Conservation (phyloP, 2,329 filamentous ascomycete species). For the Aureobasidium sp. region DNA sequence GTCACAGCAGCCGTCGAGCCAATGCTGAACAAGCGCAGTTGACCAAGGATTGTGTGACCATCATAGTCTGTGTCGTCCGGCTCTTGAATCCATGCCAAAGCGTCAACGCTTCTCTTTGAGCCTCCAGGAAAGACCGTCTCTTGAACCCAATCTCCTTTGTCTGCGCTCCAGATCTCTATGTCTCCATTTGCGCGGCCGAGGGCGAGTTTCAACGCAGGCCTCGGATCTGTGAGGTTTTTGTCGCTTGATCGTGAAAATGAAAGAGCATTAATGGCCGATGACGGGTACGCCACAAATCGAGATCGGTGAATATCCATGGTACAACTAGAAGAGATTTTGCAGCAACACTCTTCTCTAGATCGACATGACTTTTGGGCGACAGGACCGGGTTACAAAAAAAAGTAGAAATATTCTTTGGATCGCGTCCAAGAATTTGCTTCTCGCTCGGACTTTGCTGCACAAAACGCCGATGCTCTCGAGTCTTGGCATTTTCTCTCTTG, state of each 20-base stretch:
- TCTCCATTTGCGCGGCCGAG: slow-evolving; percentile 90
- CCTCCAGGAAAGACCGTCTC: slow-evolving; percentile 80
- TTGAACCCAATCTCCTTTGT: slow-evolving; percentile 76
- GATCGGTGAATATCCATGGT: slow-evolving; percentile 93
- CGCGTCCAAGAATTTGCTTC: slow-evolving; percentile 11
- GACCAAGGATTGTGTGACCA: slow-evolving; percentile 59
- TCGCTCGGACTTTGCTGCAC: slow-evolving; percentile 4
- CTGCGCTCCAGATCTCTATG: slow-evolving; percentile 95
- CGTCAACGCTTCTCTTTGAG: slow-evolving; percentile 80
- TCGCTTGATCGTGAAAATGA: slow-evolving; percentile 76
- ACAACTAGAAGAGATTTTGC: background rate
- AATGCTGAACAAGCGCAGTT: slow-evolving; percentile 86
- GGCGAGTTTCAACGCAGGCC: slow-evolving; percentile 65
- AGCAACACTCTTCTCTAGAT: background rate
- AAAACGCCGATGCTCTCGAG: slow-evolving; percentile 2
- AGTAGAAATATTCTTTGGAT: slow-evolving; percentile 1
- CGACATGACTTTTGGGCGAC: background rate
- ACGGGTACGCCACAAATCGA: slow-evolving; percentile 88
- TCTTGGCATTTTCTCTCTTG: slow-evolving; percentile 1
- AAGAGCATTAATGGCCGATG: slow-evolving; percentile 86
- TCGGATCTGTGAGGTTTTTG: slow-evolving; percentile 35
- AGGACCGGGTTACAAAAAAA: background rate
- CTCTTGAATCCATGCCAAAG: slow-evolving; percentile 84
- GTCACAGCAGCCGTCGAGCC: slow-evolving; percentile 88
- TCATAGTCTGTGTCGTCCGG: slow-evolving; percentile 62